phyloP scores from a whole-genome alignment of 371 early-diverging fungal species.

The Gilbertella persicaria region DNA sequence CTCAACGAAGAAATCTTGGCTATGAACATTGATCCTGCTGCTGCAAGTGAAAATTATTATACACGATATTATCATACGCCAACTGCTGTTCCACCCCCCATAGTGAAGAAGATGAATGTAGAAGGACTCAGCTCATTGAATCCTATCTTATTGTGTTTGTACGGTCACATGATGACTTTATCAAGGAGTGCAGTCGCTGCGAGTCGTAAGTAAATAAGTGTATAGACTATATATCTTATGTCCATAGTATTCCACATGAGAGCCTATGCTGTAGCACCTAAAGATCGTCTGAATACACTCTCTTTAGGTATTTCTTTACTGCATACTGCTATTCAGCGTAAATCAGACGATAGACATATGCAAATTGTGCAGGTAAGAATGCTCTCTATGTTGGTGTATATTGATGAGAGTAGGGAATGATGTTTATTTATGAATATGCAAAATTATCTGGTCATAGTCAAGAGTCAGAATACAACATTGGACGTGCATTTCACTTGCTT shows the following conservation, averaged over 20 bases:
- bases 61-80: conserved; percentile 22
- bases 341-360: conserved; percentile 69
- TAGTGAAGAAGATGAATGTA: background rate
- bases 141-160: conserved; percentile 53
- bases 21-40: conserved; percentile 24
- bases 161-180: conserved; percentile 63
- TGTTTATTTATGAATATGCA: conserved; percentile 71
- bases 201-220: conserved; percentile 48
- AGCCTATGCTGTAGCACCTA: conserved; percentile 57
- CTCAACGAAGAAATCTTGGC: conserved; percentile 19
- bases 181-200: conserved; percentile 60
- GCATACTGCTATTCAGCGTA: conserved; percentile 68
- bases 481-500: conserved; percentile 82
- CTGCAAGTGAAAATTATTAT: conserved; percentile 17
- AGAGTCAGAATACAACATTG: conserved; percentile 88
- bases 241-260: conserved; percentile 61
- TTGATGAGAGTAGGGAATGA: conserved; percentile 48
- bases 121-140: conserved; percentile 9
- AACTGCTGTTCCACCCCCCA: background rate
- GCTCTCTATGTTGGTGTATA: background rate
- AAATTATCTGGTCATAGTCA: conserved; percentile 53
- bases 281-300: conserved; percentile 71
- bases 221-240: background rate
- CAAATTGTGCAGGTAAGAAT: conserved; percentile 58
- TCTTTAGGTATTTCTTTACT: conserved; percentile 64